Percentiles rank a stretch among this genome's conserved stretches.
Evolutionary conservation across 2,329 filamentous ascomycete genomes (phyloP).

Genomic region (Phoma herbarum): DNA sequence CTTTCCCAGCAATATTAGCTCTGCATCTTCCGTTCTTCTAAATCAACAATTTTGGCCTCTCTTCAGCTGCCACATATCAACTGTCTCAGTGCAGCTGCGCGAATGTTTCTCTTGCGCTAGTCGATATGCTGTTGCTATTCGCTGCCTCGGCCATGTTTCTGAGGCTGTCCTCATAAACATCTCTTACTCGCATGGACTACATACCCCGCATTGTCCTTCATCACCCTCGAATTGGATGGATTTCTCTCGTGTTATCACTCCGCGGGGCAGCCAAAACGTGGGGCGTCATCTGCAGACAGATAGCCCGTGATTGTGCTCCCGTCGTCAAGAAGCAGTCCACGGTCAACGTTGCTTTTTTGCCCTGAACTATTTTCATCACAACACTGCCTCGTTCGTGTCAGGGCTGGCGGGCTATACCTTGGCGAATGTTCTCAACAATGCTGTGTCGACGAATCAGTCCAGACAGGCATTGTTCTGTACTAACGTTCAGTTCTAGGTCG

Average conservation of each 20-base stretch:
- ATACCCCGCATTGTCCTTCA: constrained; percentile 35
- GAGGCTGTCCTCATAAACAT: constrained; percentile 28
- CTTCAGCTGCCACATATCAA: constrained; percentile 41
- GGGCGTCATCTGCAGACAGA: not conserved
- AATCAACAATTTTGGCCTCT: constrained; percentile 32
- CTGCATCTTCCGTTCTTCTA: constrained; percentile 28
- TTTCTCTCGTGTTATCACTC: not conserved
- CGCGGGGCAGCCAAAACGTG: not conserved
- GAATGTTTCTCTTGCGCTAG: constrained; percentile 1
- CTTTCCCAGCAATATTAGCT: constrained; percentile 27
- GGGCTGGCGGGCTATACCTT: not conserved
- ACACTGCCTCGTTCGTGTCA: not conserved
- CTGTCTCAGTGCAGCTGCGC: constrained; percentile 25
- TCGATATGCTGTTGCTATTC: constrained; percentile 20
- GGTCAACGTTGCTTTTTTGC: constrained; percentile 9
- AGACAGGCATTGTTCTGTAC: constrained; percentile 27
- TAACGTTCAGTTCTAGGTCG: constrained; percentile 65
- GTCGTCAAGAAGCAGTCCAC: not conserved
- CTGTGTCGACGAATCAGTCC: constrained; percentile 24
- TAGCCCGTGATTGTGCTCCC: not conserved
- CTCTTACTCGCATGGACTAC: constrained; percentile 22
- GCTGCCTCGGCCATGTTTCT: constrained; percentile 24
- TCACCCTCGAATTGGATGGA: constrained; percentile 3
- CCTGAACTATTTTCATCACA: not conserved
- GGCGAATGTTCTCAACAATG: constrained; percentile 18